Evolutionary conservation across 257 asterid genomes (phyloP).

Genomic region (Solanum chiquidenum): DNA sequence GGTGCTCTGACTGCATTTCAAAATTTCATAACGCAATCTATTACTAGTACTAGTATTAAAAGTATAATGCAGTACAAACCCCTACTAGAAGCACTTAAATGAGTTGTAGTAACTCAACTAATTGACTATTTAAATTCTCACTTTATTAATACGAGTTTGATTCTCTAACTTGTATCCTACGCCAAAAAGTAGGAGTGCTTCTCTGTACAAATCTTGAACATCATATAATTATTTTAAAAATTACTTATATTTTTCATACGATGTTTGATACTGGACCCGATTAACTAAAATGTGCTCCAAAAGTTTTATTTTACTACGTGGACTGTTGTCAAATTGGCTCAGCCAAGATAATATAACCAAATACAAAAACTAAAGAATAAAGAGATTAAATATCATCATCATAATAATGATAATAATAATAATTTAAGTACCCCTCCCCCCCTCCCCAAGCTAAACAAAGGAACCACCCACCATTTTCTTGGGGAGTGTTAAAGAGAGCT

Average conservation of each 20-base stretch:
- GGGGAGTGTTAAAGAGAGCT: constrained; percentile 79
- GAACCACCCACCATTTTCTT: constrained; percentile 69
- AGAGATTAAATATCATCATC: neutral
- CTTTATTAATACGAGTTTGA: neutral
- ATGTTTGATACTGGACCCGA: neutral
- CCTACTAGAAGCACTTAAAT: neutral
- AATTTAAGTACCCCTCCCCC: neutral
- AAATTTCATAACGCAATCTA: neutral
- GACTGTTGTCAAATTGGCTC: neutral
- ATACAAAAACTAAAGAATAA: constrained; percentile 3
- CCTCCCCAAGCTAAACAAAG: neutral
- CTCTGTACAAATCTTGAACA: neutral
- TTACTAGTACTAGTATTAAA: neutral
- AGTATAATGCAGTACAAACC: neutral
- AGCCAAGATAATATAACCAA: neutral
- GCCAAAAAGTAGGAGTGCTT: neutral
- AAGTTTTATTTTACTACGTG: neutral
- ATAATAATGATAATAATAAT: neutral
- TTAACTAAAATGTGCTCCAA: neutral
- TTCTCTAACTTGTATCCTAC: neutral
- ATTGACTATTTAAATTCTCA: neutral
- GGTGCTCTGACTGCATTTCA: neutral
- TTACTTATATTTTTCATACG: neutral
- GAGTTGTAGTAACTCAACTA: neutral
- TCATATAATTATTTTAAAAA: neutral